Evolutionary conservation across 2,329 filamentous ascomycete genomes (phyloP).

Genomic region (Acephala macrosclerotiorum): DNA sequence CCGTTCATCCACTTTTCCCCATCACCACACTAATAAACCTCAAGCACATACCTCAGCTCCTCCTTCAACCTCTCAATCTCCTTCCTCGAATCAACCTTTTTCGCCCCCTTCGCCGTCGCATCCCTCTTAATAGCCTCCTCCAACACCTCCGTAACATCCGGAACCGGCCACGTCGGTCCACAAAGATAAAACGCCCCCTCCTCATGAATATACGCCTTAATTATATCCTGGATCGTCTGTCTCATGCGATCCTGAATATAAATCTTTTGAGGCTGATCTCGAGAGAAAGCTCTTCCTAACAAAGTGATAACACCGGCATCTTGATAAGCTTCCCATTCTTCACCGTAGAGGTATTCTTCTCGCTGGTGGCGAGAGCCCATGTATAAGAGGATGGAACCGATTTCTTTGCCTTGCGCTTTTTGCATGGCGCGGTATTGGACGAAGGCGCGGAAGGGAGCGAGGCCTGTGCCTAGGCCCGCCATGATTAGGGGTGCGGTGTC

Average conservation of each 20-base stretch:
- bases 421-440: constrained; percentile 98
- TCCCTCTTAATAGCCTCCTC: constrained; percentile 89
- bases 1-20: not conserved
- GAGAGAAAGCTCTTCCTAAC: constrained; percentile 91
- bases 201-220: constrained; percentile 84
- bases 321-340: constrained; percentile 99
- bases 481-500: constrained; percentile 96
- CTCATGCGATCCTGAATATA: constrained; percentile 99
- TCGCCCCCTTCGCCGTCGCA: constrained; percentile 67
- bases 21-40: constrained; percentile 78
- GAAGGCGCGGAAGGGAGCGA: constrained; percentile 99
- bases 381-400: constrained; percentile 92
- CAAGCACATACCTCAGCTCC: constrained; percentile 89
- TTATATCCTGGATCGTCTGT: constrained; percentile 81
- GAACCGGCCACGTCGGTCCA: constrained; percentile 97
- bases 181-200: constrained; percentile 97
- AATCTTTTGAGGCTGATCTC: constrained; percentile 97
- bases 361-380: constrained; percentile 97
- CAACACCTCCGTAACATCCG: constrained; percentile 92
- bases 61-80: constrained; percentile 99
- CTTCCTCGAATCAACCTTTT: constrained; percentile 85
- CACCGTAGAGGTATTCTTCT: constrained; percentile 98
- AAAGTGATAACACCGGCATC: constrained; percentile 95
- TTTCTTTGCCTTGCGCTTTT: constrained; percentile 95
- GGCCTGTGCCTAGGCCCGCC: constrained; percentile 96